Percentiles rank a stretch among this genome's conserved stretches.
Evolutionary conservation across 768 basidiomycete genomes (phyloP).

Genomic region (Pulveroboletus sp.): DNA sequence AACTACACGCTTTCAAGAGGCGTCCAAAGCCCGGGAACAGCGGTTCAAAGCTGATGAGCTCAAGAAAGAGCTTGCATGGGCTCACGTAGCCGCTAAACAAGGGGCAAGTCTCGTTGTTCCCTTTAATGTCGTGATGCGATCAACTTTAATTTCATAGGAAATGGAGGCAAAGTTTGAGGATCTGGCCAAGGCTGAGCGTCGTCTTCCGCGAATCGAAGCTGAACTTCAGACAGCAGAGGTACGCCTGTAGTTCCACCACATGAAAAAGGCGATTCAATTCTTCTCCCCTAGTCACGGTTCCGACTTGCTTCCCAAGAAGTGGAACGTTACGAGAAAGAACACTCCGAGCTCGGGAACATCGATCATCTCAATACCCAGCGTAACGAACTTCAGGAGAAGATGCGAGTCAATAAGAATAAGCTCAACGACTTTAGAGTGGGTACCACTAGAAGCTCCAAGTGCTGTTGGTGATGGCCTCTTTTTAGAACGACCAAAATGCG

Average conservation of each 20-base stretch:
- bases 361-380: constrained; percentile 41
- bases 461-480: constrained; percentile 1
- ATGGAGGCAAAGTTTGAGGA: constrained; percentile 39
- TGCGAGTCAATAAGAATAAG: constrained; percentile 42
- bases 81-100: constrained; percentile 71
- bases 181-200: constrained; percentile 35
- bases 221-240: constrained; percentile 40
- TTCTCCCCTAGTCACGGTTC: constrained; percentile 29
- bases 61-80: constrained; percentile 84
- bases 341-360: constrained; percentile 41
- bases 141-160: constrained; percentile 31
- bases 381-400: constrained; percentile 34
- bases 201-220: constrained; percentile 37
- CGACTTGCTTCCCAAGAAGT: constrained; percentile 34
- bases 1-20: constrained; percentile 60
- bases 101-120: constrained; percentile 37
- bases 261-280: background rate
- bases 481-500: constrained; percentile 46
- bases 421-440: constrained; percentile 45
- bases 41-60: constrained; percentile 62
- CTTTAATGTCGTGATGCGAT: background rate
- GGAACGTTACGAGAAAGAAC: constrained; percentile 35
- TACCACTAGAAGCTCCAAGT: background rate
- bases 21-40: constrained; percentile 67
- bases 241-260: background rate